Evolutionary conservation across 257 asterid genomes (phyloP), one percentile per base, ranked within the genome.

Genomic region (Solanum sejunctum): DNA sequence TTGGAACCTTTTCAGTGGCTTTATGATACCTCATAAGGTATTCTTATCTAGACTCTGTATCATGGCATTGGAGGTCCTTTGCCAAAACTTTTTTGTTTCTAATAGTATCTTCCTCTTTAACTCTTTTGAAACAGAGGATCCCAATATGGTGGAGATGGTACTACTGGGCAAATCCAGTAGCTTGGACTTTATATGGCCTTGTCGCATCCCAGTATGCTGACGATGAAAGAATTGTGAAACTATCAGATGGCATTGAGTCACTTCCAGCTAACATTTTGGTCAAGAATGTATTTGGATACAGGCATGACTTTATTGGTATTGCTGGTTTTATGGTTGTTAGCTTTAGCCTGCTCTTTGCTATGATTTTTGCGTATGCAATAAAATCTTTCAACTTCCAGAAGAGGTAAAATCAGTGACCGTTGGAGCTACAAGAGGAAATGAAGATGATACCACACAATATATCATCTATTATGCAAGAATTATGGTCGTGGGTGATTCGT

Each of bases 91-190:
- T 47, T 47, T 54, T 75, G 79, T 83, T 73, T 86, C 87, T 52
- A 84, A 56, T 71, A 58, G 23, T 78, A n/a, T 1, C 45, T 18
- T 57, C 23, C 43, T 20, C 63, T 84, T 36, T 36, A 0, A 54
- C n/a, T 47, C 6, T 43, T 18, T 10, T 69, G 63, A 18, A 84
- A 85, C 93, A 96, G 98, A 92, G 93, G 86, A 96, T 93, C 80
- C 99, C 98, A 8, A 87, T 93, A 89, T 94, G 98, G 98, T 94
- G 98, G 98, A 92, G 98, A 90, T 96, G 98, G 98, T 96, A 93
- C 81, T 94, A 94, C 87, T 94, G 99, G 99, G 99, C 96, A 81
- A 94, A 93, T 87, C 99, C 98, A 2, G 94, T 94, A 3, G 98
- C 98, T 6, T 96, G 99, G 99, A 92, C 93, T 86, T 92, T 96